Percentiles rank a stretch among this genome's conserved stretches.
These are phyloP conservation scores for Euphrasia confusa DNA, from an alignment of 257 asterid species.

Conservation along the genomic window DNA sequence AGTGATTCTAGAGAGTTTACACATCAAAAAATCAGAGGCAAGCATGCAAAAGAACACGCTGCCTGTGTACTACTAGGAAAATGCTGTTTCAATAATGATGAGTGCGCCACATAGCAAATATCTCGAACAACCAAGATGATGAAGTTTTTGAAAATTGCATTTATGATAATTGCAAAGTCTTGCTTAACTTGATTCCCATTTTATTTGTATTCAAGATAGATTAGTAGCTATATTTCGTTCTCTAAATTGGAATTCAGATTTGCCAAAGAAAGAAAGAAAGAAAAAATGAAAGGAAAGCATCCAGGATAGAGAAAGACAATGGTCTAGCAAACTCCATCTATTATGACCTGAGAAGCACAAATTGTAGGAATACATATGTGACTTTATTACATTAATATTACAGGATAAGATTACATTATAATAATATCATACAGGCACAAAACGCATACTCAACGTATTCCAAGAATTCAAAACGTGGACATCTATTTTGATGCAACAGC, in stretches of 20 bases:
- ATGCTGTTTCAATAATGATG: background rate
- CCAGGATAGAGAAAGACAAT: background rate
- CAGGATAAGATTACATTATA: slow-evolving; percentile 1
- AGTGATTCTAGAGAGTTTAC: too few relatives aligned
- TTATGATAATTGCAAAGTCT: background rate
- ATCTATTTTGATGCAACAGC: background rate
- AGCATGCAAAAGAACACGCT: too few relatives aligned
- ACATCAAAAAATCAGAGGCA: too few relatives aligned
- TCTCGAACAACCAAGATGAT: background rate
- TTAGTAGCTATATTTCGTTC: slow-evolving; percentile 1
- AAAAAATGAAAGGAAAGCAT: background rate
- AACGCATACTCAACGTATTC: background rate
- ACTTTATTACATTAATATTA: background rate
- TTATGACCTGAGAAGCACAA: background rate
- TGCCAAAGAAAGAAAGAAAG: background rate
- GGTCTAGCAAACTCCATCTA: background rate
- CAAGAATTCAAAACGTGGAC: background rate
- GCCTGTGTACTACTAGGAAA: too few relatives aligned
- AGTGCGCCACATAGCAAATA: background rate
- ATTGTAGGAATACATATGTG: background rate
- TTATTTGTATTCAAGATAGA: background rate
- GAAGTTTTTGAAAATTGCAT: slow-evolving; percentile 11
- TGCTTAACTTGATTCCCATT: background rate
- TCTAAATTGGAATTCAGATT: background rate
- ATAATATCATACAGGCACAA: background rate